These are phyloP conservation scores for Ogataea methanolica DNA, from an alignment of 805 yeast species.

Conservation along the genomic window DNA sequence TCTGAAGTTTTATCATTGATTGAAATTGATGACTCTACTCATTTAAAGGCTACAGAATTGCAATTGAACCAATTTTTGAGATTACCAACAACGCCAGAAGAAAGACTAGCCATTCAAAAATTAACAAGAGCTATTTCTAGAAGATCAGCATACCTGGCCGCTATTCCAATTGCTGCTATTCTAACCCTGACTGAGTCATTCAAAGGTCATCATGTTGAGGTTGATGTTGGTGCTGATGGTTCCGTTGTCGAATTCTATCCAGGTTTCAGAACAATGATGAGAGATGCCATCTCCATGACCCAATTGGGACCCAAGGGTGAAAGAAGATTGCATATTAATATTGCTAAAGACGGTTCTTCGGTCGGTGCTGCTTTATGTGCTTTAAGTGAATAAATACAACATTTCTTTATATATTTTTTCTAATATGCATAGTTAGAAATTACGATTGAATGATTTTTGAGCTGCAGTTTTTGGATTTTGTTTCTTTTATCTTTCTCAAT, in stretches of 20 bases:
- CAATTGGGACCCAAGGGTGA: constrained; percentile 72
- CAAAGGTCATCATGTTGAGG: constrained; percentile 57
- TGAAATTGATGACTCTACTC: constrained; percentile 78
- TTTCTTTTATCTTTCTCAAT: too few species aligned
- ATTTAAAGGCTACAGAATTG: constrained; percentile 65
- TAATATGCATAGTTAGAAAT: too few species aligned
- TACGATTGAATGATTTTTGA: too few species aligned
- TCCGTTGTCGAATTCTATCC: constrained; percentile 93
- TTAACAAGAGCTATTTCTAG: constrained; percentile 75
- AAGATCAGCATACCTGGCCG: constrained; percentile 87
- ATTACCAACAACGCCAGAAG: constrained; percentile 63
- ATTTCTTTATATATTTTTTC: too few species aligned
- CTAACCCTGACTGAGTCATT: constrained; percentile 63
- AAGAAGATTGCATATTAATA: constrained; percentile 67
- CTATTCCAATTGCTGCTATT: constrained; percentile 86
- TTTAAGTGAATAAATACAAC: constrained; percentile 17
- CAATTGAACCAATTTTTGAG: constrained; percentile 62
- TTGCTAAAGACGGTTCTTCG: constrained; percentile 94
- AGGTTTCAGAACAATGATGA: constrained; percentile 72
- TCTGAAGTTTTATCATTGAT: constrained; percentile 83
- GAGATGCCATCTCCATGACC: constrained; percentile 70
- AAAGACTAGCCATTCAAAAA: constrained; percentile 67
- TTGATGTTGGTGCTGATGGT: constrained; percentile 95
- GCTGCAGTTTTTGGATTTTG: too few species aligned
- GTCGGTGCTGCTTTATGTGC: constrained; percentile 98